Evolutionary conservation across 1,139 yeast species (phyloP), one percentile per base, ranked within the genome.

Genomic region (Nakaseomyces uthaithaninus): DNA sequence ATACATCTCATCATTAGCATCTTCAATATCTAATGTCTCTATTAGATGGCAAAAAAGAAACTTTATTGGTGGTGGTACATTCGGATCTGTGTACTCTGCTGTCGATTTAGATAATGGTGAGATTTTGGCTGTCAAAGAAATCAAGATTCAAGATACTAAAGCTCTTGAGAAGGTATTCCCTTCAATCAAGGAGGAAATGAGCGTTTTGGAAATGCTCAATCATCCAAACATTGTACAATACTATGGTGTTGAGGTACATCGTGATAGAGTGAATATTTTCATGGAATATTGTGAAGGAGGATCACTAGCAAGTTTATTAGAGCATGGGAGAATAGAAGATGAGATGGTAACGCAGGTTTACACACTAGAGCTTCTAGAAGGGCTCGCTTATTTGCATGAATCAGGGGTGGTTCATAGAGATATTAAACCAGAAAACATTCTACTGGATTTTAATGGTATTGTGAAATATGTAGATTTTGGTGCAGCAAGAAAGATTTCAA

Each of bases 281-380:
- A 91, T 93, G 98, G 99, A 91, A 63, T 87, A 77, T 64, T 93
- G 98, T 66, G 94, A 89, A 57, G 95, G 95, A 36, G 97, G 98
- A 0, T 87, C 97, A 0, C 69, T 91, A 43, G 87, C 95, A 0
- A 77, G 83, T 10, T 66, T 89, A 42, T 68, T 91, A 44, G 84
- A 77, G 41, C 93, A 87, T 58, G 98, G 98, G 14, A 70, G 96
- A 44, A 86, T 91, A 53, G 97, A 89, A 60, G 98, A 91, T 60
- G 98, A 91, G 58, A 75, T 84, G 65, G 94, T 93, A 10, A 79
- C 86, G 25, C 95, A 87, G 60, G 83, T 89, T 14, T 91, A 89
- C 59, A 77, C 96, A 0, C 66, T 91, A 45, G 97, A 91, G 60
- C 78, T 91, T 83, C 72, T 93, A 38, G 98, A 93, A 66, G 98